phyloP scores from a whole-genome alignment of 257 asterid genomes.

The Solanum virginianum region DNA sequence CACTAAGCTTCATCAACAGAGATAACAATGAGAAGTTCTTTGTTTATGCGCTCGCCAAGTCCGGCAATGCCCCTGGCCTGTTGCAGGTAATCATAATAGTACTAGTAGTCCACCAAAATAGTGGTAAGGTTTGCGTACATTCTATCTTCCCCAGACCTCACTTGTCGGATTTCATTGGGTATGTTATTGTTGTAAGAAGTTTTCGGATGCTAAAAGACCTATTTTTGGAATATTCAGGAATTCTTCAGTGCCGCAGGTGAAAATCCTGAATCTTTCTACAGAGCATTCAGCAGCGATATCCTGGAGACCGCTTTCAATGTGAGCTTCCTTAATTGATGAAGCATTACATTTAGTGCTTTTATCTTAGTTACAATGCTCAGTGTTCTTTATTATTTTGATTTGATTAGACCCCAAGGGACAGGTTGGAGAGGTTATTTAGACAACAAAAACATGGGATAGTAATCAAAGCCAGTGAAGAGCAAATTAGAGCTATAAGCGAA shows the following conservation, averaged over 20 bases:
- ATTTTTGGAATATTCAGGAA: constrained; percentile 3
- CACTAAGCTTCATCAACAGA: constrained; percentile 16
- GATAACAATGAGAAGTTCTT: constrained; percentile 16
- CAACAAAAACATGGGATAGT: constrained; percentile 19
- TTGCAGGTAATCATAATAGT: constrained; percentile 14
- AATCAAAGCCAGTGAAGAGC: constrained; percentile 26
- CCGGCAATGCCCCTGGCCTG: constrained; percentile 21
- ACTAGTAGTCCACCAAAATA: background rate
- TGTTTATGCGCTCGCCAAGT: constrained; percentile 19
- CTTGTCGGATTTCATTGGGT: too few relatives aligned
- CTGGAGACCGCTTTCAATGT: constrained; percentile 41
- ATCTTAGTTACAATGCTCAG: background rate
- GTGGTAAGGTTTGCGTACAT: too few relatives aligned
- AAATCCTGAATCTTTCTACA: constrained; percentile 25
- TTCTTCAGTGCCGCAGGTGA: constrained; percentile 33
- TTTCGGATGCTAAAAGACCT: background rate
- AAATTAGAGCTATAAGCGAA: constrained; percentile 25
- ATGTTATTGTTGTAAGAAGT: background rate
- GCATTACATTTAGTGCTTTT: background rate
- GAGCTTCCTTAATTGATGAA: background rate
- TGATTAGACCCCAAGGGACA: constrained; percentile 14
- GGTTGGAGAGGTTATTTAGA: constrained; percentile 13
- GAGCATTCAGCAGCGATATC: constrained; percentile 31
- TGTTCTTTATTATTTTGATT: background rate
- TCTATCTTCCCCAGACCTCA: too few relatives aligned